Percentiles rank a stretch among this genome's conserved stretches.
phyloP scores from a whole-genome alignment of 306 rosid genomes.

The Corylus heterophylla region DNA sequence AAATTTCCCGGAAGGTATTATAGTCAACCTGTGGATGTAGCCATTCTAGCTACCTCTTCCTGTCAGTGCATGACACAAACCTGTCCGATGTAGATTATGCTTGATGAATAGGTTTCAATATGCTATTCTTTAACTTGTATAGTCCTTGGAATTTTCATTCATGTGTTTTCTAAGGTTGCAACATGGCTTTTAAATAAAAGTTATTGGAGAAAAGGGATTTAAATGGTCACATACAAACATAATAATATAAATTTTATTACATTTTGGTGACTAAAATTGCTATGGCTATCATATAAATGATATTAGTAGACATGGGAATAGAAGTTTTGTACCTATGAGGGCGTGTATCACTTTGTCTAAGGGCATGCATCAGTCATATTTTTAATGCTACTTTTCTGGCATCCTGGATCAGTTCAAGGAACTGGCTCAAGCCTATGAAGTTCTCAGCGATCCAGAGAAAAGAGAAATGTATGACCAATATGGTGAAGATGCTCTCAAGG shows the following conservation, averaged over 20 bases:
- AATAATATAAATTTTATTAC: too few relatives aligned
- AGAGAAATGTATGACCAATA: conserved; percentile 71
- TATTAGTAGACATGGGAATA: not conserved
- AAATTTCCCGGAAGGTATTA: not conserved
- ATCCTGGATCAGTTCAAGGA: conserved; percentile 65
- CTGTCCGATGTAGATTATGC: not conserved
- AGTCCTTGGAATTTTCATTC: not conserved
- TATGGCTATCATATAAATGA: not conserved
- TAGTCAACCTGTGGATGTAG: not conserved
- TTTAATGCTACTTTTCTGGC: not conserved
- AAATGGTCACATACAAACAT: not conserved
- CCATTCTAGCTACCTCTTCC: not conserved
- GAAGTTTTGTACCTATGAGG: not conserved
- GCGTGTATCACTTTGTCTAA: not conserved
- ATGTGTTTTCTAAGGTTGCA: not conserved
- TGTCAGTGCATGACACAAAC: not conserved
- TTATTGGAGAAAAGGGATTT: not conserved
- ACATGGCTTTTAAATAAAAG: not conserved
- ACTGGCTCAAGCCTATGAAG: conserved; percentile 78
- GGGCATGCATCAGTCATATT: not conserved
- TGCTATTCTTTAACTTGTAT: not conserved
- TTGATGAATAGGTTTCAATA: not conserved
- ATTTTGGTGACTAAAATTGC: too few relatives aligned
- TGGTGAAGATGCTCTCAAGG: conserved; percentile 84
- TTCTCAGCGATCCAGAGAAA: conserved; percentile 70